Conservation (phyloP, 2,329 filamentous ascomycete genomes). For the Camptophora hylomeconis region DNA sequence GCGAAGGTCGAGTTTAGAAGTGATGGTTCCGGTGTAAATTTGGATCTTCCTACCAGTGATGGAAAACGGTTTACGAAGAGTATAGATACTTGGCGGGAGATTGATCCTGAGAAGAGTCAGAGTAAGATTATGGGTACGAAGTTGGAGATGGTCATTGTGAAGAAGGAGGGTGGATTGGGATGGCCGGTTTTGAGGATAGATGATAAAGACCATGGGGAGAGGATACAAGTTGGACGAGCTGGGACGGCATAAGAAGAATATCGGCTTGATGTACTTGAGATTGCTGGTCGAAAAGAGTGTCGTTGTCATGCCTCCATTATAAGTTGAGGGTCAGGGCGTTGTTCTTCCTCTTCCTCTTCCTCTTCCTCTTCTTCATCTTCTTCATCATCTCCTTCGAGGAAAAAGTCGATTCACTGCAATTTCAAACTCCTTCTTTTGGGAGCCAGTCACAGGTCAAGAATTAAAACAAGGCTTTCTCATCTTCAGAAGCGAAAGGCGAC, state of each 20-base stretch:
- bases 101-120: conserved; percentile 61
- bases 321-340: too few relatives aligned
- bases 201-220: conserved; percentile 60
- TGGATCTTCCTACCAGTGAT: conserved; percentile 80
- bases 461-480: too few relatives aligned
- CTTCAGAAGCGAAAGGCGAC: too few relatives aligned
- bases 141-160: conserved; percentile 63
- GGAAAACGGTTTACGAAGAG: conserved; percentile 66
- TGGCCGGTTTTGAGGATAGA: conserved; percentile 80
- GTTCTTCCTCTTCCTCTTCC: too few relatives aligned
- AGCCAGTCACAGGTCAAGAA: too few relatives aligned
- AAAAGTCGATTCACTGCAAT: too few relatives aligned
- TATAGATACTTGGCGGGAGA: conserved; percentile 62
- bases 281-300: too few relatives aligned
- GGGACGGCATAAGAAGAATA: conserved; percentile 43
- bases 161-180: conserved; percentile 53
- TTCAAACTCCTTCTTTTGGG: too few relatives aligned
- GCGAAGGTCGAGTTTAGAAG: conserved; percentile 57
- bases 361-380: too few relatives aligned
- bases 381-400: too few relatives aligned
- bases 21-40: conserved; percentile 34
- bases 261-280: too few relatives aligned
- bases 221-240: conserved; percentile 78
- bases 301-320: too few relatives aligned
- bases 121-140: conserved; percentile 83